Evolutionary conservation across 2,329 filamentous ascomycete species (phyloP), one percentile per base, ranked within the genome.

Genomic region (Penicillium olsonii): DNA sequence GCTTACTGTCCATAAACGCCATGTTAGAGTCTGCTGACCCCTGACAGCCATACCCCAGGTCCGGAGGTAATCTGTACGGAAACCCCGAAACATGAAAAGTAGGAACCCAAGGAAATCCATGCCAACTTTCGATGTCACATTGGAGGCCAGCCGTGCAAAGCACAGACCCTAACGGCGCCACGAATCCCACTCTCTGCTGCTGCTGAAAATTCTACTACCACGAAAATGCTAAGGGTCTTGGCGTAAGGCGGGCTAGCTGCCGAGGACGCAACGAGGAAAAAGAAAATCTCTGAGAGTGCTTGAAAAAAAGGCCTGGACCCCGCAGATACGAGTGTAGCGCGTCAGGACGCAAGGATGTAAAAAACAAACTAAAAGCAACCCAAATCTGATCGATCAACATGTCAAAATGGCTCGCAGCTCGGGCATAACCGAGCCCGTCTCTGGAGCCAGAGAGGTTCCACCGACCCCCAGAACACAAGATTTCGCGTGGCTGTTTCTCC

Each of bases 91-190:
- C 34, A 1, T 37, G 33, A 17, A n/a, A 18, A 35, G 9, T 8
- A 4, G 33, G n/a, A 35, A 35, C 12, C 27, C 27, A 12, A 17
- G 17, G n/a, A 7, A 35, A 18, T 10, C 29, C 22, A 8, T 24
- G 4, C 22, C 22, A 24, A 24, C 22, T 15, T 17, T 18, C 46
- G 27, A 49, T 49, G 47, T 49, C 22, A 49, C 47, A 18, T 49
- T 14, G 45, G 37, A 12, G 39, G 47, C 42, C 38, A 39, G 41
- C 29, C n/a, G 14, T 35, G 15, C 20, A 39, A 19, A 49, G 47
- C 47, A 49, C 47, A 24, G 47, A 49, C 47, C 27, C 14, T 20
- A 5, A 2, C 11, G 11, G 22, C 47, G 47, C 47, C 47, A 49
- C 47, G 24, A 11, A 49, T 40, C 27, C 6, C 22, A 49, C 47